phyloP scores from a whole-genome alignment of 1,284 basidiomycete species.

The Naganishia sp. region DNA sequence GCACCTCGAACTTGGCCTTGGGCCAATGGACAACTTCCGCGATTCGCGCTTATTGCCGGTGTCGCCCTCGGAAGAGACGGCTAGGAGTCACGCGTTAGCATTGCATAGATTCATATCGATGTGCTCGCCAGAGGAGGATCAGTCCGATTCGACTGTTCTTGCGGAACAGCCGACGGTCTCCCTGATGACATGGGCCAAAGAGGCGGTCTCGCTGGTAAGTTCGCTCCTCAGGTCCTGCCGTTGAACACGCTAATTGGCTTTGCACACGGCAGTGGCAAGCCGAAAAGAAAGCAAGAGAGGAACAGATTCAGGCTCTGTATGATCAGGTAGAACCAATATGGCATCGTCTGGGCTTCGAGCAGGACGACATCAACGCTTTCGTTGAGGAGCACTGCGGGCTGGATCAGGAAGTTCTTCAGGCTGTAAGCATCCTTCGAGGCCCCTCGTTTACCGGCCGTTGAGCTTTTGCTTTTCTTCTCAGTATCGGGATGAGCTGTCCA shows the following conservation, averaged over 20 bases:
- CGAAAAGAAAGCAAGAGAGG: slow-evolving; percentile 44
- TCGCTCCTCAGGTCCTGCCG: background rate
- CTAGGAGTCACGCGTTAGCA: background rate
- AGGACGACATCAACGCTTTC: slow-evolving; percentile 48
- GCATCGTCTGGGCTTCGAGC: slow-evolving; percentile 43
- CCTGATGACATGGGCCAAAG: slow-evolving; percentile 46
- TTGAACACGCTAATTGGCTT: background rate
- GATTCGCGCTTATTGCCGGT: slow-evolving; percentile 15
- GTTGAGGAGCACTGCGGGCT: slow-evolving; percentile 51
- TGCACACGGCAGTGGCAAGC: slow-evolving; percentile 40
- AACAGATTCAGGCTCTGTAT: slow-evolving; percentile 48
- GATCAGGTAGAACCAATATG: slow-evolving; percentile 52
- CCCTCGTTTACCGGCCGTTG: background rate
- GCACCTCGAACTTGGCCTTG: slow-evolving; percentile 48
- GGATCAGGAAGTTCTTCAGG: slow-evolving; percentile 45
- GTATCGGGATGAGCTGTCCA: slow-evolving; percentile 86
- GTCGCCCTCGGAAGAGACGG: background rate
- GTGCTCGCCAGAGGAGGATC: slow-evolving; percentile 16
- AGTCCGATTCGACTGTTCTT: slow-evolving; percentile 16
- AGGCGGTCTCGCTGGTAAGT: slow-evolving; percentile 38
- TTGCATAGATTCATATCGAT: slow-evolving; percentile 22
- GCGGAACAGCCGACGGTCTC: slow-evolving; percentile 13
- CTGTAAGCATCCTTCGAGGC: slow-evolving; percentile 38
- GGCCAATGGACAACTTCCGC: slow-evolving; percentile 35
- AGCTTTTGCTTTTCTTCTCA: slow-evolving; percentile 33